Evolutionary conservation across 2,329 filamentous ascomycete genomes (phyloP), one percentile per base, ranked within the genome.

Genomic region (Zopfia rhizophila): DNA sequence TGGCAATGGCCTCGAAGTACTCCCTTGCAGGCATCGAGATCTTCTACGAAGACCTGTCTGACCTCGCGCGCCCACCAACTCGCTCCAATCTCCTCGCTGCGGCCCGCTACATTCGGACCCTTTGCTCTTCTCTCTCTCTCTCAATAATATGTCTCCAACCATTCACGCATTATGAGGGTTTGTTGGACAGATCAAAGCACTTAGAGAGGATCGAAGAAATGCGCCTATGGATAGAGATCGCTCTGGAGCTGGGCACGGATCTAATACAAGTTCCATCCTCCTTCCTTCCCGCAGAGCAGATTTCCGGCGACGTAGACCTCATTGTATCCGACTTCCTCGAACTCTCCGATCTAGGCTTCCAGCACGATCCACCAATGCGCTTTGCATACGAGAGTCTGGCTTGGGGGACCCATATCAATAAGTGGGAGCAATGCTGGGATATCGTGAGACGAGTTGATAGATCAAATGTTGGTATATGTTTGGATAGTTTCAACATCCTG

Each of bases 401-500:
- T 56, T 93, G 86, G 83, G 88, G 87, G 7, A 90, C 87, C 0
- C 78, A 83, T 39, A 75, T 86, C 46, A 79, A 90, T 63, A 84
- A 78, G 0, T 93, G 89, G 89, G 88, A 91, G 65, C 72, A 75
- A 8, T 83, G 81, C 54, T 93, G 87, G 86, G 82, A 86, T 5
- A 75, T 91, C 2, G 83, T 91, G 1, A 71, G 78, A 56, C 73
- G 72, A 3, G 87, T 91, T 19, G 77, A 89, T 66, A 72, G 87
- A 6, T 70, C 79, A 7, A 92, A 92, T 69, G 90, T 92, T 62
- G 89, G 89, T 6, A 75, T 91, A 28, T 91, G 88, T 63, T 77
- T 92, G 17, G 89, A 92, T 69, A 90, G 85, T 0, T 92, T 90
- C 74, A 90, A 92, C 68, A 87, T 92, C 48, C 82, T 87, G 0